These are phyloP conservation scores for Cardamine occulta DNA, from an alignment of 345 rosid species.

Conservation along the genomic window DNA sequence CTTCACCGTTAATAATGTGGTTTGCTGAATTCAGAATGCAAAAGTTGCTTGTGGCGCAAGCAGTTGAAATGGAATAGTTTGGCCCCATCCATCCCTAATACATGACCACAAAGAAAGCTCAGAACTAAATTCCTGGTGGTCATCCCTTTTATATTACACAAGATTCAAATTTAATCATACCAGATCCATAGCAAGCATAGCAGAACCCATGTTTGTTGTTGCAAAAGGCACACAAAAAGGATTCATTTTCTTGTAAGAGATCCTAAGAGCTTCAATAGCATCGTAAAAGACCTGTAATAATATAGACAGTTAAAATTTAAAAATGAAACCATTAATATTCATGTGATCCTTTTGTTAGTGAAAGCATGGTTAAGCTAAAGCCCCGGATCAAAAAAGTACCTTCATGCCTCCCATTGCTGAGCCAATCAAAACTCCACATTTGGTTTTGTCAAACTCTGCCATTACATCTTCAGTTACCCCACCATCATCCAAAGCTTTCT, in stretches of 20 bases:
- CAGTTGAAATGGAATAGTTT: slow-evolving; percentile 94
- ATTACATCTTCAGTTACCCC: slow-evolving; percentile 78
- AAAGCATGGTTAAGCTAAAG: neutral
- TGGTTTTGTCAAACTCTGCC: slow-evolving; percentile 74
- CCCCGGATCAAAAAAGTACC: slow-evolving; percentile 46
- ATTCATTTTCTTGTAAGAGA: slow-evolving; percentile 90
- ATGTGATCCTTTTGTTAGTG: neutral
- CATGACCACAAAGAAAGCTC: slow-evolving; percentile 32
- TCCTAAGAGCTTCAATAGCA: slow-evolving; percentile 86
- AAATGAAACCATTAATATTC: neutral
- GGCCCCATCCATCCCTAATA: slow-evolving; percentile 99
- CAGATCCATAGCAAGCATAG: slow-evolving; percentile 98
- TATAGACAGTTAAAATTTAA: neutral
- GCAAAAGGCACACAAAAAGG: slow-evolving; percentile 97
- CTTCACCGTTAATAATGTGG: slow-evolving; percentile 93
- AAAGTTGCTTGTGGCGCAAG: slow-evolving; percentile 96
- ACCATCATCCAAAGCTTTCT: slow-evolving; percentile 92
- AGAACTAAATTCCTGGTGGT: slow-evolving; percentile 1
- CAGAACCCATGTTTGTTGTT: slow-evolving; percentile 99
- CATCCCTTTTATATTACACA: slow-evolving; percentile 13
- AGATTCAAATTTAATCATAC: slow-evolving; percentile 49
- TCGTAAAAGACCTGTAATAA: slow-evolving; percentile 79
- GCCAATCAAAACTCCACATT: slow-evolving; percentile 94
- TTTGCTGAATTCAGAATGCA: slow-evolving; percentile 92
- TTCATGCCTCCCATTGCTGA: slow-evolving; percentile 95